Evolutionary conservation across 2,329 filamentous ascomycete species (phyloP).

Genomic region (Diaporthe sp.): DNA sequence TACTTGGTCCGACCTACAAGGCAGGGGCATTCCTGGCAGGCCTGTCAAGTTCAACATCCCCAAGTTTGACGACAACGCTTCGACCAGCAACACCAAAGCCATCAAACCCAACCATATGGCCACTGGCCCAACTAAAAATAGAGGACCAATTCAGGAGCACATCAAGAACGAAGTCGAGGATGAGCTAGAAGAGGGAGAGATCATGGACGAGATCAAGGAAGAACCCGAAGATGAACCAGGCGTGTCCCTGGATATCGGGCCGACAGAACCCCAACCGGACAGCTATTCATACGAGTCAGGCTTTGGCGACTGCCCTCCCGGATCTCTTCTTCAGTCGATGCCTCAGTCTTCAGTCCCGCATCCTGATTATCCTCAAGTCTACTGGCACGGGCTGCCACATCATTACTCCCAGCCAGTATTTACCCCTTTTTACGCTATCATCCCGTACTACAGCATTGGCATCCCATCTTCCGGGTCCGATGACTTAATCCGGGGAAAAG

Average conservation of each 20-base stretch:
- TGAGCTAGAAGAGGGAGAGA: no score
- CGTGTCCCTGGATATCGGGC: background rate
- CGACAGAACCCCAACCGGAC: background rate
- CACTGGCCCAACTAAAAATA: no score
- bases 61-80: background rate
- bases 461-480: background rate
- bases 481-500: background rate
- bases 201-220: background rate
- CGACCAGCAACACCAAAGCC: no score
- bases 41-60: background rate
- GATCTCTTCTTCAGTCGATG: no score
- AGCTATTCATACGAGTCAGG: background rate
- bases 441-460: background rate
- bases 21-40: background rate
- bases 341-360: background rate
- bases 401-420: no score
- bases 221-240: background rate
- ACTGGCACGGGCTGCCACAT: background rate
- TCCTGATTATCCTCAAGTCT: no score
- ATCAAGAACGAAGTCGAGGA: background rate
- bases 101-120: no score
- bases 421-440: background rate
- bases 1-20: background rate
- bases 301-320: background rate
- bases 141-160: no score